phyloP scores from a whole-genome alignment of 208 protist genomes.

The Leishmania major region DNA sequence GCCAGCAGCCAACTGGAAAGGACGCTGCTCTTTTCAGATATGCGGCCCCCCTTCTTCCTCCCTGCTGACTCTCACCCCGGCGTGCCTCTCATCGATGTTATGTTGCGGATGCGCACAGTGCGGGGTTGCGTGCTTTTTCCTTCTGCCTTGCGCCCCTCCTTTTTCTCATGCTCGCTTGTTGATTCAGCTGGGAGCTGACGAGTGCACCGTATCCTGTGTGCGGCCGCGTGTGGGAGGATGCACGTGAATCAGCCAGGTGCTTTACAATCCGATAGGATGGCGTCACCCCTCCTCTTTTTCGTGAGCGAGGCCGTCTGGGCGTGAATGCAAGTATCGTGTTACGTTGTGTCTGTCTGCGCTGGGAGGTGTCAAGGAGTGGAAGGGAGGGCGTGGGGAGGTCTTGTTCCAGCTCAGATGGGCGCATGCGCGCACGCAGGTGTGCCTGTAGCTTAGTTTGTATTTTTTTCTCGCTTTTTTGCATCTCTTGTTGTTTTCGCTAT shows the following conservation, averaged over 20 bases:
- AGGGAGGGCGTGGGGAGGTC: background rate
- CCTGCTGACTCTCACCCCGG: background rate
- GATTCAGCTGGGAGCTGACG: background rate
- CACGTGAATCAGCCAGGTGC: background rate
- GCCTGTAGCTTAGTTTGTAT: background rate
- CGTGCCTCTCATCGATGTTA: background rate
- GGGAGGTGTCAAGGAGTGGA: background rate
- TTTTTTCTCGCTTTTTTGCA: background rate
- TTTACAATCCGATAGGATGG: background rate
- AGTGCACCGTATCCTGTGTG: background rate
- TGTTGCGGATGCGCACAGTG: background rate
- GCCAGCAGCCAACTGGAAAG: slow-evolving; percentile 1
- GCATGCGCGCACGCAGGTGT: background rate
- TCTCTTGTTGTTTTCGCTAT: background rate
- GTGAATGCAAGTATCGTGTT: background rate
- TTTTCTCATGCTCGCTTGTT: background rate
- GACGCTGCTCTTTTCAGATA: background rate
- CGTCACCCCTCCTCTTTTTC: background rate
- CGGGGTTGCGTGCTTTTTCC: background rate
- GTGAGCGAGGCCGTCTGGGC: background rate
- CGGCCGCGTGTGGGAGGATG: background rate
- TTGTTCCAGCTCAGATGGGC: background rate
- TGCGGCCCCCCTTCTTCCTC: background rate
- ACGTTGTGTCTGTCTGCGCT: background rate
- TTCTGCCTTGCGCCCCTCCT: background rate